These are phyloP conservation scores for Apiotrichum mycotoxinovorans DNA, from an alignment of 1,284 basidiomycete species.

Conservation along the genomic window DNA sequence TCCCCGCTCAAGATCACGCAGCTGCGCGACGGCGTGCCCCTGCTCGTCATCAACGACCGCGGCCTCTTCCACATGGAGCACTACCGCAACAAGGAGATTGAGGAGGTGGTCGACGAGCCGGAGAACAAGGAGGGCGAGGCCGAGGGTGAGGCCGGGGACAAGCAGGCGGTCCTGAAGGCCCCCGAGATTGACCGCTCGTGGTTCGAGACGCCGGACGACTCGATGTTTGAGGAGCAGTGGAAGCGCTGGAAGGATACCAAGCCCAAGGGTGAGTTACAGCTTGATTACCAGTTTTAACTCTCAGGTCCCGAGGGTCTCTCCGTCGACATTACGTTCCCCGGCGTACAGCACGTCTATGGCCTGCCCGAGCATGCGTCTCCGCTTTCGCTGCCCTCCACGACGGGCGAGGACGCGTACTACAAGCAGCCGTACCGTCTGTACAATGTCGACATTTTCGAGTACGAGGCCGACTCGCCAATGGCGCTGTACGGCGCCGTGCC, in stretches of 20 bases:
- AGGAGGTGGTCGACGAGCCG: conserved; percentile 44
- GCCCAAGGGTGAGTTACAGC: conserved; percentile 70
- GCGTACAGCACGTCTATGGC: conserved; percentile 83
- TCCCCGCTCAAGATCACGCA: conserved; percentile 71
- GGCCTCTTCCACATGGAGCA: conserved; percentile 97
- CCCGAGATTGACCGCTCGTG: conserved; percentile 62
- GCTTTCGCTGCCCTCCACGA: conserved; percentile 78
- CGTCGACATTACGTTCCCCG: conserved; percentile 89
- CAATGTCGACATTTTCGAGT: conserved; percentile 97
- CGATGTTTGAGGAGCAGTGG: conserved; percentile 86
- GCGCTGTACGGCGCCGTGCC: conserved; percentile 90
- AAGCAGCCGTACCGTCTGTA: conserved; percentile 91
- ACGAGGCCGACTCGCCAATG: conserved; percentile 84
- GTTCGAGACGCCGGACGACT: conserved; percentile 81
- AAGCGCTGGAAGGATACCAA: conserved; percentile 83
- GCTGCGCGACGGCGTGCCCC: conserved; percentile 68
- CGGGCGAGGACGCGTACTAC: conserved; percentile 58
- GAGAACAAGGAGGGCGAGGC: conserved; percentile 44
- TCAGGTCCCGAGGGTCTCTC: conserved; percentile 89
- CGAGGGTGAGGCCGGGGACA: conserved; percentile 47
- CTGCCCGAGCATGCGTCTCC: conserved; percentile 95
- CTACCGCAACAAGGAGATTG: conserved; percentile 66
- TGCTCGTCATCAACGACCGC: conserved; percentile 84
- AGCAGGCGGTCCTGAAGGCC: conserved; percentile 59
- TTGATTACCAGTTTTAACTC: not conserved